Conservation (phyloP, 2,329 filamentous ascomycete genomes). For the Penicillium glabrum region DNA sequence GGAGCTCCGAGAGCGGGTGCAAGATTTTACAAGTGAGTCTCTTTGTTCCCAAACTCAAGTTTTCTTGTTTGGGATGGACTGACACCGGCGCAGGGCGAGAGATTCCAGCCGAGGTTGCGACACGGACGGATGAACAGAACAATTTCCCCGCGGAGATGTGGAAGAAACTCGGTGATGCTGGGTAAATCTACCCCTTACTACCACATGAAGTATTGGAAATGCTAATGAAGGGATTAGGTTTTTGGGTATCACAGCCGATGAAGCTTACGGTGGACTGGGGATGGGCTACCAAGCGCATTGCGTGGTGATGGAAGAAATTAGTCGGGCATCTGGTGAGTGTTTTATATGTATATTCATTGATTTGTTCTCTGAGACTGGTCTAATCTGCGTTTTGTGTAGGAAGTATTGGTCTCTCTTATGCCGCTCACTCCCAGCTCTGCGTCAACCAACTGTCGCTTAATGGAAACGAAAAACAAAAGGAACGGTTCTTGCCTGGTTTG, state of each 20-base stretch:
- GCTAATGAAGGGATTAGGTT: constrained; percentile 51
- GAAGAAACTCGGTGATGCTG: constrained; percentile 88
- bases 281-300: constrained; percentile 98
- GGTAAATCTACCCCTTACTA: constrained; percentile 34
- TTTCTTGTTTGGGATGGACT: not conserved
- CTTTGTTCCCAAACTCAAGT: not conserved
- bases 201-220: not conserved
- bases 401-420: constrained; percentile 75
- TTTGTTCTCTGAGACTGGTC: not conserved
- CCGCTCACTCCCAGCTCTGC: constrained; percentile 92
- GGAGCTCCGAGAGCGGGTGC: constrained; percentile 79
- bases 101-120: constrained; percentile 79
- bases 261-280: constrained; percentile 82
- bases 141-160: constrained; percentile 90
- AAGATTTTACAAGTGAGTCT: constrained; percentile 71
- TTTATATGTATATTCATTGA: constrained; percentile 13
- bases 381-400: constrained; percentile 23
- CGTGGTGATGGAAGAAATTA: constrained; percentile 92
- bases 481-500: constrained; percentile 74
- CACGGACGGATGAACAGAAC: constrained; percentile 80
- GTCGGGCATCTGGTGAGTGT: constrained; percentile 67
- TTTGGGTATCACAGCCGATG: constrained; percentile 88
- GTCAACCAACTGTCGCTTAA: constrained; percentile 96
- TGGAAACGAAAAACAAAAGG: constrained; percentile 75
- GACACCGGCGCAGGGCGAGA: constrained; percentile 61